Conservation (phyloP, 306 rosid species). For the Malus asiatica region DNA sequence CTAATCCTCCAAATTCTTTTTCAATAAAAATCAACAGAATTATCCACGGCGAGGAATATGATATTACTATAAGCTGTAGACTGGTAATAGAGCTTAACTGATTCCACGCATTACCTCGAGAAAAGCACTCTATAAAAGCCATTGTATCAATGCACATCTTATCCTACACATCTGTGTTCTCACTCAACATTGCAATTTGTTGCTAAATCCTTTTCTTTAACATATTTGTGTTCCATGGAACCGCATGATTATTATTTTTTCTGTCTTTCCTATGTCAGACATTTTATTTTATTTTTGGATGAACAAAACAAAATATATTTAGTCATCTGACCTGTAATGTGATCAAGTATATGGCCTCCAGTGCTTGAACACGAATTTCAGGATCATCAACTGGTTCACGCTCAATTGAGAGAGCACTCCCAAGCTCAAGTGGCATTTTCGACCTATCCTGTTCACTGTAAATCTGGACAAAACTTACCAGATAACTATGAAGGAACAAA, state of each 20-base stretch:
- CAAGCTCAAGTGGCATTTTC: conserved; percentile 93
- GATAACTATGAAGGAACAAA: conserved; percentile 14
- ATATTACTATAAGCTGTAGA: too few relatives aligned
- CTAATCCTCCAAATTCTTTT: background rate
- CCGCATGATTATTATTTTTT: background rate
- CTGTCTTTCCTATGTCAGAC: background rate
- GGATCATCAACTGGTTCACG: conserved; percentile 76
- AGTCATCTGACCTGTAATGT: conserved; percentile 51
- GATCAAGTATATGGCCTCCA: conserved; percentile 90
- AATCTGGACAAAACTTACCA: conserved; percentile 37
- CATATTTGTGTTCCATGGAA: background rate
- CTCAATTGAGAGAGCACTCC: conserved; percentile 79
- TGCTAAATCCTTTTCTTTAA: background rate
- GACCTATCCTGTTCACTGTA: conserved; percentile 65
- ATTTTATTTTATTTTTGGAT: background rate
- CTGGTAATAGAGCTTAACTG: too few relatives aligned
- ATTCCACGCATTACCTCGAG: too few relatives aligned
- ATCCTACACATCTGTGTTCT: background rate
- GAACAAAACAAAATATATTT: background rate
- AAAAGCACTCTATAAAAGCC: background rate
- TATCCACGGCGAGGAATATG: background rate
- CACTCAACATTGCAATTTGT: background rate
- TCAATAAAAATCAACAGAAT: background rate
- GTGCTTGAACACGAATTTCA: conserved; percentile 67
- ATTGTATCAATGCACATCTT: too few relatives aligned